These are phyloP conservation scores for Chlorociboria aeruginascens DNA, from an alignment of 495 filamentous ascomycete genomes.

Conservation along the genomic window DNA sequence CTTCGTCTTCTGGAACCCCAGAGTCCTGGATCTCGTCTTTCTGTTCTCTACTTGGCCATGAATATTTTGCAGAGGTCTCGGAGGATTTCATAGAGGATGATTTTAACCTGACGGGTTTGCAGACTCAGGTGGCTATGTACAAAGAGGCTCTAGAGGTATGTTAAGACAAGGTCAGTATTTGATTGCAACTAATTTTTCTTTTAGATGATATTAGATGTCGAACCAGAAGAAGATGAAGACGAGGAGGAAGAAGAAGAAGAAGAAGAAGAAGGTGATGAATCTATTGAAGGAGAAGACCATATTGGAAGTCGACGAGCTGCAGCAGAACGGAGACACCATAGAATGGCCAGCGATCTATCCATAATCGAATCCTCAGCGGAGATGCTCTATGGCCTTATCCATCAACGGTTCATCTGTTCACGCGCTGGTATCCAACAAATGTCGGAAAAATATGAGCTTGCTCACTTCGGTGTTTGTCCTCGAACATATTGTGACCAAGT, in stretches of 20 bases:
- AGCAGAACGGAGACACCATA: conserved; percentile 62
- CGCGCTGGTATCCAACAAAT: conserved; percentile 95
- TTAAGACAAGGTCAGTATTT: background rate
- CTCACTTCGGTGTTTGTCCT: conserved; percentile 90
- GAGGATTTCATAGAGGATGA: conserved; percentile 99
- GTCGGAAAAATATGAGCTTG: conserved; percentile 95
- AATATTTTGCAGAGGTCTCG: conserved; percentile 97
- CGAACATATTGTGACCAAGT: conserved; percentile 78
- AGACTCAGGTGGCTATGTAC: conserved; percentile 95
- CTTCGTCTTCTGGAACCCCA: conserved; percentile 69
- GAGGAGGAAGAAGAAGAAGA: conserved; percentile 62
- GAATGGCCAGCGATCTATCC: conserved; percentile 81
- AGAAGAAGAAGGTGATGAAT: conserved; percentile 65
- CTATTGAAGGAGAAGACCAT: conserved; percentile 54
- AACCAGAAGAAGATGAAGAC: conserved; percentile 84
- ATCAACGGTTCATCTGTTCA: conserved; percentile 98
- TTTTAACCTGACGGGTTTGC: conserved; percentile 93
- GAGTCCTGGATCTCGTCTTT: conserved; percentile 98
- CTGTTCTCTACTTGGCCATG: conserved; percentile 87
- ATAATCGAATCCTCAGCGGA: conserved; percentile 95
- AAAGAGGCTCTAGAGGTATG: conserved; percentile 70
- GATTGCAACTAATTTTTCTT: conserved; percentile 20
- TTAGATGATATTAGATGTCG: conserved; percentile 97
- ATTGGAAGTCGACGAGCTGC: conserved; percentile 38
- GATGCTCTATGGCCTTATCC: conserved; percentile 93